These are phyloP conservation scores for Phytophthora melonis DNA, from an alignment of 352 stramenopile genomes.

Conservation along the genomic window DNA sequence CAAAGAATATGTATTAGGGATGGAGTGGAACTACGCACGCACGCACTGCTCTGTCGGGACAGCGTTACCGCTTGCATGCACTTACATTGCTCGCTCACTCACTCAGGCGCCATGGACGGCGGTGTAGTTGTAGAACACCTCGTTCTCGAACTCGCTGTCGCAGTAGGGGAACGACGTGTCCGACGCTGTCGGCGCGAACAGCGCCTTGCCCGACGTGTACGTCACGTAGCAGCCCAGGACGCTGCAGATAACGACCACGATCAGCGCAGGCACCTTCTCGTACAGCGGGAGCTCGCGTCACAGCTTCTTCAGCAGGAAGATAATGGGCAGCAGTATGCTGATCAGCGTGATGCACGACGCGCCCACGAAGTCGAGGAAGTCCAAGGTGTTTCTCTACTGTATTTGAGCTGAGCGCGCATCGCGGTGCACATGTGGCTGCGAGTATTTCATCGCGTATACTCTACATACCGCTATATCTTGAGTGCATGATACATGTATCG, in stretches of 20 bases:
- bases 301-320: slow-evolving; percentile 48
- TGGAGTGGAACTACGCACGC: not conserved
- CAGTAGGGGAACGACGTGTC: slow-evolving; percentile 30
- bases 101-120: slow-evolving; percentile 13
- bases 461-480: no score
- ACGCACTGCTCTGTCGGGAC: not conserved
- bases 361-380: slow-evolving; percentile 1
- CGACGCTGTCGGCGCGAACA: slow-evolving; percentile 12
- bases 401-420: no score
- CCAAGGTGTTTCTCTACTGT: no score
- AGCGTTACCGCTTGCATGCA: not conserved
- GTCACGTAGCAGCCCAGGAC: slow-evolving; percentile 6
- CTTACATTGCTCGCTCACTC: not conserved
- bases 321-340: slow-evolving; percentile 42
- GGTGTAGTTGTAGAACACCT: slow-evolving; percentile 36
- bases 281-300: slow-evolving; percentile 30
- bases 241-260: slow-evolving; percentile 13
- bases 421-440: no score
- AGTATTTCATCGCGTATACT: no score
- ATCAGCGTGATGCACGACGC: not conserved
- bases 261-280: slow-evolving; percentile 26
- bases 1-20: not conserved
- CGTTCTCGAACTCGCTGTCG: slow-evolving; percentile 32
- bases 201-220: slow-evolving; percentile 6
- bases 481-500: no score